Evolutionary conservation across 2,329 filamentous ascomycete species (phyloP), one percentile per base, ranked within the genome.

Genomic region (Endoconidiophora laricicola): DNA sequence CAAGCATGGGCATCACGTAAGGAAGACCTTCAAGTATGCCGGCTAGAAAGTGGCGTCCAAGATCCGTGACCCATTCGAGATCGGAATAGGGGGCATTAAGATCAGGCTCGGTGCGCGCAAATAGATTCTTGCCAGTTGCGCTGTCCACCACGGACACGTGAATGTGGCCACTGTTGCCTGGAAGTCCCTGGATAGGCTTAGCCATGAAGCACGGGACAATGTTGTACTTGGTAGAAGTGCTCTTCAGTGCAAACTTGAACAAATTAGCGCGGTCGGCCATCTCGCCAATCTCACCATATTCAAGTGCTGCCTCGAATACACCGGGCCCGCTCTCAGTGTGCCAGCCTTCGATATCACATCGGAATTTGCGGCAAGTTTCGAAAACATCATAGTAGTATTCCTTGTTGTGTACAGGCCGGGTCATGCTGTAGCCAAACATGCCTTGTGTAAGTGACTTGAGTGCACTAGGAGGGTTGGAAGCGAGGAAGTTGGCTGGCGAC

Each of bases 181-280:
- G 91, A 0, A 96, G 70, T 0, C 88, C 87, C 59, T 93, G 77
- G 56, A 84, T 80, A 2, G 91, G 91, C 66, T 98, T 98, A 14
- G 91, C 91, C 91, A 98, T 98, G 70, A 98, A 98, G 65, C 86
- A 94, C 0, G 91, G 91, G 0, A 86, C 94, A 61, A 98, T 94
- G 57, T 86, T 86, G 62, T 87, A 85, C 60, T 86, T 83, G 51
- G 79, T 83, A 42, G 85, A 86, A 38, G 94, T 77, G 7, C 86
- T 87, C 67, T 94, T 95, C 56, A 94, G 87, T 18, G 83, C 79
- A 55, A 56, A 81, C 73, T 98, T 98, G 79, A 96, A 98, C 36
- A 98, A 69, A 26, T 81, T 81, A 23, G 88, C 87, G 57, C 83
- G 82, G 63, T 98, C 91, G 1, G 91, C 91, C 86, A 95, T 95